Base-by-base conservation (phyloP, 306 rosid species). In the Dryas octopetala region DNA sequence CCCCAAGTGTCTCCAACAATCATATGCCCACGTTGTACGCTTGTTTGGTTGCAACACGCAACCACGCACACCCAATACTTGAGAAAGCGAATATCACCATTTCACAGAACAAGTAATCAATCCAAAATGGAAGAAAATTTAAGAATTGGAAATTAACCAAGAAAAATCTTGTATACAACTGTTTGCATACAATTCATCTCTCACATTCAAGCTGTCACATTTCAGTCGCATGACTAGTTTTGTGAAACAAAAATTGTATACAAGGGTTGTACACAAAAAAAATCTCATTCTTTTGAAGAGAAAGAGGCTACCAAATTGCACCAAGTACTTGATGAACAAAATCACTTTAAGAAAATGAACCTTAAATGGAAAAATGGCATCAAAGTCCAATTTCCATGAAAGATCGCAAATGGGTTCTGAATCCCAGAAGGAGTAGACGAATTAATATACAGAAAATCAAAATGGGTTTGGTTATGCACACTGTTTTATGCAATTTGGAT, bases 1-100 rank as follows among this genome's bases (percentile, higher is more conserved):
- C 26, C 26, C 46, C 59, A 70, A 62, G 76, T 1, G 51, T 79
- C 84, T 77, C 72, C 84, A 84, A 82, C 86, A 72, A 88, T 86
- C 88, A 80, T 73, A 79, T 68, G 73, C 81, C 82, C 87, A 70
- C 66, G 81, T 78, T 74, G 55, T 75, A 62, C 23, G 62, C 74
- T 74, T 49, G 48, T 70, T 82, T 62, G 63, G 59, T 72, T 41
- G 13, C 64, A 71, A 76, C 61, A 78, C 71, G 78, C 77, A 19
- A 52, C 28, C 68, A 44, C 44, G 19, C 78, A 74, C 78, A 40
- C 60, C 66, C 64, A n/a, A 47, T 28, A 64, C 61, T 75, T 59
- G 44, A 48, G 49, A 64, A 53, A 51, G 63, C 65, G 40, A 5
- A 52, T 32, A 65, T 44, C 2, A 1, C 2, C 50, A 44, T 64